Base-by-base conservation (phyloP, 208 protist genomes). In the Trypanosoma avium region DNA sequence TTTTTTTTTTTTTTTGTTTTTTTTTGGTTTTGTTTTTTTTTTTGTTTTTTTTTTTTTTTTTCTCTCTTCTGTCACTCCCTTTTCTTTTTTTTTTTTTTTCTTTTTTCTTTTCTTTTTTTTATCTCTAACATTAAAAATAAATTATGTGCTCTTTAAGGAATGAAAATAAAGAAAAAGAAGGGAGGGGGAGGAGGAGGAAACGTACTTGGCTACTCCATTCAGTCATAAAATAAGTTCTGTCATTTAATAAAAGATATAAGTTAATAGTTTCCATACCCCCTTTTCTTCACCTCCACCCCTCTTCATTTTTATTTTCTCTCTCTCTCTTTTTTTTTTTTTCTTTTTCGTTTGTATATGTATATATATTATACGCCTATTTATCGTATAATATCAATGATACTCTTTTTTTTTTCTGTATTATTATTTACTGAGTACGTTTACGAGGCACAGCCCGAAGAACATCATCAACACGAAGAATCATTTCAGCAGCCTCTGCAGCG, bases 401-500 rank as follows among this genome's bases (percentile, higher is more conserved):
- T 17, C 36, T 9, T 42, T 8, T 15, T 42, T 42, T 42, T n/a
- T 42, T 2, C 2, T 42, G 36, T 42, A 15, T 15, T 3, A 42
- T 8, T 42, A 42, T 42, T 42, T 82, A 82, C 63, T 81, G 81
- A n/a, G 89, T 92, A 19, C 93, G 74, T 77, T 98, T 79, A 47
- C 96, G 79, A 22, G 98, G 97, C 15, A 97, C 97, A 55, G 88
- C 94, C 22, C 88, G 90, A 38, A 99, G 84, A 50, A 99, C 98
- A 53, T 99, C 88, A 77, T 99, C 99, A 10, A 99, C 98, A 55
- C 99, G 92, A 48, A 99, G 81, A 75, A 99, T 99, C 97, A 99
- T 99, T 77, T 99, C 98, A 19, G 99, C 98, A 21, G 99, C 99
- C 77, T 99, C 98, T 9, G 96, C 66, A 15, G 98, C 97, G 59